Evolutionary conservation across 2,329 filamentous ascomycete species (phyloP), one percentile per base, ranked within the genome.

Genomic region (Tolypocladium tundrense): DNA sequence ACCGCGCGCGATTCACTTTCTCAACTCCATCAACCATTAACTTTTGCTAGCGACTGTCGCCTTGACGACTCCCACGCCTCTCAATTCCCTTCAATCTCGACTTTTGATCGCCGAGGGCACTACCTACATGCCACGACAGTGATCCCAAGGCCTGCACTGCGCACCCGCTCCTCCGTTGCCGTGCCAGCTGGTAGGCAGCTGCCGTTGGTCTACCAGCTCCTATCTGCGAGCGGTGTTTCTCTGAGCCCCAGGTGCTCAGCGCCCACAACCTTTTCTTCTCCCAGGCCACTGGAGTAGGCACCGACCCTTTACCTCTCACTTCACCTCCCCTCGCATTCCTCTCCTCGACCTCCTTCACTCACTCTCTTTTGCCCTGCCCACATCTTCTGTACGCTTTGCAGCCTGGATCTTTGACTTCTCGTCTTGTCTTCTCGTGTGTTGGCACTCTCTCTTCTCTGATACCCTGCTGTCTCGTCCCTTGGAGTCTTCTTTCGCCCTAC

Each of bases 11-110:
- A 31, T 54, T 31, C 51, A 55, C 54, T n/a, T 41, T n/a, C n/a
- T 33, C 55, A 58, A 66, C 71, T 71, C 70, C 60, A 61, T 50
- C 43, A 31, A 60, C 54, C 62, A 71, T 66, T 72, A 69, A 68
- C 57, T 64, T 60, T 11, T 66, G 71, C 67, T 73, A 72, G 56
- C 39, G 51, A 16, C 13, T 4, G 7, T 53, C 13, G 58, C 45
- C 37, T 51, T 6, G 24, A 31, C 16, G 10, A 8, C 14, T 19
- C 8, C 43, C 11, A 11, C n/a, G 1, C 1, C 31, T 2, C 16
- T 14, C 9, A 11, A 2, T 11, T 1, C 16, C 10, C 8, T 8
- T 52, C 9, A 14, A 35, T 6, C 7, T 14, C 48, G 19, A 37
- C 19, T 5, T n/a, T 10, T 37, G 10, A 50, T 33, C n/a, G 19